These are phyloP conservation scores for Cunninghamia lanceolata DNA, from an alignment of 75 land plant species.

Conservation along the genomic window DNA sequence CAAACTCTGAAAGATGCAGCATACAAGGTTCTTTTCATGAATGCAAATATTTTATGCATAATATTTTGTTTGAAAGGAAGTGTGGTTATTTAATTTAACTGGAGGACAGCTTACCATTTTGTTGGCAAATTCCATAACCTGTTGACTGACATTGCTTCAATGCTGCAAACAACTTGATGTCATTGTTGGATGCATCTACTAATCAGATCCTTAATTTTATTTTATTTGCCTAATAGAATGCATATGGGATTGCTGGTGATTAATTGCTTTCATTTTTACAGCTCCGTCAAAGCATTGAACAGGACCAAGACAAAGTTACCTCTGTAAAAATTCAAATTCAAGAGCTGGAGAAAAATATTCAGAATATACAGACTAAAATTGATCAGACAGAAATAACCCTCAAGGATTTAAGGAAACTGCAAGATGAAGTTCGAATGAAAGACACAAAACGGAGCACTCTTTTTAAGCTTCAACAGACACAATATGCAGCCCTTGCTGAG, in stretches of 20 bases:
- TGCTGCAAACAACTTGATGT: neutral
- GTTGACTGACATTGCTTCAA: neutral
- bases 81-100: neutral
- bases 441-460: constrained; percentile 59
- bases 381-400: constrained; percentile 50
- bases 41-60: neutral
- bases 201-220: neutral
- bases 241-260: neutral
- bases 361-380: constrained; percentile 59
- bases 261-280: constrained; percentile 23
- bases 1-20: constrained; percentile 95
- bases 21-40: constrained; percentile 53
- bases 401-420: constrained; percentile 53
- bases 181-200: neutral
- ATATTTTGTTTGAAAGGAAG: neutral
- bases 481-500: constrained; percentile 74
- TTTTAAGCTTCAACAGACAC: constrained; percentile 67
- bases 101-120: neutral
- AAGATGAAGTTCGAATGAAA: constrained; percentile 56
- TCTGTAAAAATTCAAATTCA: constrained; percentile 58
- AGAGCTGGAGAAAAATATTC: constrained; percentile 57
- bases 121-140: neutral
- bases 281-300: constrained; percentile 86
- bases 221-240: neutral
- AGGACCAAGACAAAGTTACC: constrained; percentile 74